Conservation (phyloP, 208 protist species). For the Angomonas ambiguus region DNA sequence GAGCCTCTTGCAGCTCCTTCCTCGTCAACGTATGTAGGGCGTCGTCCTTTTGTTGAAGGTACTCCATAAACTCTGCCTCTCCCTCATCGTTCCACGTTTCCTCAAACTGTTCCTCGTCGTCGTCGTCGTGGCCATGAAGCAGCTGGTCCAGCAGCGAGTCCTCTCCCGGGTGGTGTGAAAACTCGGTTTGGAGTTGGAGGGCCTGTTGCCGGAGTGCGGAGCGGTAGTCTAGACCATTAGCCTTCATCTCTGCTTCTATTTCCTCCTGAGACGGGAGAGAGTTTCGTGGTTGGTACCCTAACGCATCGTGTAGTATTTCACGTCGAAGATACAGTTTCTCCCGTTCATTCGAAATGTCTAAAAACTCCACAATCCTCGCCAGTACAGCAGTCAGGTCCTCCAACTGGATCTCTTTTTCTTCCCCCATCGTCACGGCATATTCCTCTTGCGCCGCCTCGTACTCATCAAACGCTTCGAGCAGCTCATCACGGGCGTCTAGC, state of each 20-base stretch:
- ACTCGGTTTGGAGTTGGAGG: not conserved
- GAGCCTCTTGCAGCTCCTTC: slow-evolving; percentile 37
- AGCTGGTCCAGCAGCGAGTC: not conserved
- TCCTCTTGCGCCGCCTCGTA: slow-evolving; percentile 27
- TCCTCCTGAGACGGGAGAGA: slow-evolving; percentile 13
- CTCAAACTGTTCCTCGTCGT: slow-evolving; percentile 35
- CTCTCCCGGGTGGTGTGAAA: not conserved
- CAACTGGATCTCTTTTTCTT: slow-evolving; percentile 4
- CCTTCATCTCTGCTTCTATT: slow-evolving; percentile 15
- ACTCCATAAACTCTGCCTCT: slow-evolving; percentile 73
- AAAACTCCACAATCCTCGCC: slow-evolving; percentile 42
- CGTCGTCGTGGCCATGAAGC: slow-evolving; percentile 1
- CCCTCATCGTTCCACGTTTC: slow-evolving; percentile 40
- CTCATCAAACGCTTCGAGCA: slow-evolving; percentile 43
- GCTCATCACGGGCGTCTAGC: slow-evolving; percentile 48
- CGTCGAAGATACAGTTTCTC: slow-evolving; percentile 64
- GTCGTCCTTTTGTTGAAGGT: slow-evolving; percentile 68
- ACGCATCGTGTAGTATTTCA: slow-evolving; percentile 20
- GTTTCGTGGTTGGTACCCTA: slow-evolving; percentile 9
- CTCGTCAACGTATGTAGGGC: slow-evolving; percentile 45
- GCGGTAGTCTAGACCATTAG: not conserved
- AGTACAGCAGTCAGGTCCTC: slow-evolving; percentile 32
- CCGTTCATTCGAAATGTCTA: slow-evolving; percentile 79
- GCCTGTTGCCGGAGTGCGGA: not conserved
- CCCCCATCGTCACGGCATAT: not conserved